Base-by-base conservation (phyloP, 75 land plant genomes). In the Cryptomeria japonica region DNA sequence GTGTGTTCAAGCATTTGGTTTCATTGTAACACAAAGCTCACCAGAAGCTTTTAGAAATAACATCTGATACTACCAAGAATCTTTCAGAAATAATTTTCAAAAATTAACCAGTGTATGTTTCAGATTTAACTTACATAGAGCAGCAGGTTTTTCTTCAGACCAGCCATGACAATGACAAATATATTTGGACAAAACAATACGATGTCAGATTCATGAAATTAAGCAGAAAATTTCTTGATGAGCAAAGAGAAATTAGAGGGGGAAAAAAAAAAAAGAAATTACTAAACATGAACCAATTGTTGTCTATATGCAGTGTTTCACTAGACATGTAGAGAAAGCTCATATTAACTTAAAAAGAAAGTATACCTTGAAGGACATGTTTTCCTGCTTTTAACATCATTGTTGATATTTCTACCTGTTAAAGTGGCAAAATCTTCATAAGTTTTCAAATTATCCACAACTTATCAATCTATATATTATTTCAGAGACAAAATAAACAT, bases 311-410 rank as follows among this genome's bases (percentile, higher is more conserved):
- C 11, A 19, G 44, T 3, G 42, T 16, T 36, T 15, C 38, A 39
- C 37, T 79, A 1, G 37, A 28, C 82, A 79, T 79, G 44, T 41
- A 44, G n/a, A 47, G 44, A 51, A 44, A 80, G n/a, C 31, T 80
- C 41, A 28, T 44, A 19, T 28, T 64, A 25, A 12, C 31, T 41
- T 32, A 18, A 19, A 88, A 39, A 88, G 70, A 88, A 88, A 83
- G 68, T 80, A 80, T 87, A 97, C 99, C 99, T 96, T 98, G 99
- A 86, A 98, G 90, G 37, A 98, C 99, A 91, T 98, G 99, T 87
- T 98, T 98, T 86, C 99, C 99, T 39, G 94, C 95, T 88, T 91
- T 92, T 28, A 98, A 88, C 83, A 97, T 92, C 89, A 84, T 95
- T 55, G 91, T 77, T 38, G 96, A 96, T 31, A 93, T 89, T 25